Base-by-base conservation (phyloP, 352 stramenopile species). In the Phytophthora cryptogea region DNA sequence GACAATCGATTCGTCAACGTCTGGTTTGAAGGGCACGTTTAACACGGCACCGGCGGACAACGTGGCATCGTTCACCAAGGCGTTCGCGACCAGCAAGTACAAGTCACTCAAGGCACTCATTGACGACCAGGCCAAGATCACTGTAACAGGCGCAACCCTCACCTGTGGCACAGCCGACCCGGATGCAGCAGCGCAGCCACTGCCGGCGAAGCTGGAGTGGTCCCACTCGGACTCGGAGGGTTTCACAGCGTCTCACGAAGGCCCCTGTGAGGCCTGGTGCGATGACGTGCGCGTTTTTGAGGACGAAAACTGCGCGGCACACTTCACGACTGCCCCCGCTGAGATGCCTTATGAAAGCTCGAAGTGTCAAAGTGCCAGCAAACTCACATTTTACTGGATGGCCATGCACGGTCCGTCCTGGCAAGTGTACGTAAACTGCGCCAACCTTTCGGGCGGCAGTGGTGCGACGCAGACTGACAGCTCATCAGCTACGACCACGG, bases 351-450 rank as follows among this genome's bases (percentile, higher is more conserved):
- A 75, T 32, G 70, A 82, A 16, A 47, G 36, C 16, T 42, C 45
- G 11, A 57, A 64, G 11, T 78, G 66, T 26, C 14, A 41, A 1
- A 61, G 62, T n/a, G 33, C 69, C 31, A 78, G 63, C 8, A 59
- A 32, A 37, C 39, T 78, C 13, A 71, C 63, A 4, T 70, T 74
- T 41, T 72, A 73, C 51, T 81, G 72, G 68, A 42, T 81, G 49
- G 72, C 72, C 5, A 46, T 81, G 58, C 72, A 81, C 35, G 47
- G 47, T 14, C 54, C 66, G 3, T 57, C 65, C 1, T 81, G 72
- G 72, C 72, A 81, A 39, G 62, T 72, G n/a, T 80, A 80, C 50
- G 69, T 73, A 32, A 74, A 73, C 42, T 75, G 63, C 28, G 42
- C 55, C 1, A 42, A 42, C 36, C 36, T 48, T 54, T 23, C 44